Percentiles rank a stretch among this genome's conserved stretches.
Evolutionary conservation across 2,329 filamentous ascomycete species (phyloP).

Genomic region (Aureobasidium melanogenum): DNA sequence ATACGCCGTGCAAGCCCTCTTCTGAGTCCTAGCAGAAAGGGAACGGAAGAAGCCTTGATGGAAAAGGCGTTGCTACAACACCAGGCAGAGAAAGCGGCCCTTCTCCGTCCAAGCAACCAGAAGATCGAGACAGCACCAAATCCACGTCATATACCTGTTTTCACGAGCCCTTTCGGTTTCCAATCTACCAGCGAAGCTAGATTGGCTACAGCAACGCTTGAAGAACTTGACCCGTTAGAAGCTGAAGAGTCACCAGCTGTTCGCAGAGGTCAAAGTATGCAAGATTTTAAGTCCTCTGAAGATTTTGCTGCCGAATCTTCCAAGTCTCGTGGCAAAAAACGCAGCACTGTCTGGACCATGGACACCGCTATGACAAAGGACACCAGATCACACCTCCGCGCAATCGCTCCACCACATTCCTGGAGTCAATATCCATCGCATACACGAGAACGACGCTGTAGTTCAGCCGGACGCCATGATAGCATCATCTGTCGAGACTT

Average conservation of each 20-base stretch:
- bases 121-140: constrained; percentile 12
- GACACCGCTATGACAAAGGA: not conserved
- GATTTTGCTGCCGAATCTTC: not conserved
- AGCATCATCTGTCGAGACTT: constrained; percentile 35
- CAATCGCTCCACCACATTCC: constrained; percentile 23
- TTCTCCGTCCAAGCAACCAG: constrained; percentile 25
- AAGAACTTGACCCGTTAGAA: constrained; percentile 17
- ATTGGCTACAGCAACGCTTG: not conserved
- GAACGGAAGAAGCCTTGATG: constrained; percentile 20
- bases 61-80: constrained; percentile 25
- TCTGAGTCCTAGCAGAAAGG: not conserved
- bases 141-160: constrained; percentile 12
- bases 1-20: constrained; percentile 17
- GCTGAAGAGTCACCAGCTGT: not conserved
- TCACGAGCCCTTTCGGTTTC: constrained; percentile 15
- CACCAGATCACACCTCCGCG: not conserved
- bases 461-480: constrained; percentile 31
- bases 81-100: constrained; percentile 24
- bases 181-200: not conserved
- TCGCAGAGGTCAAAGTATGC: constrained; percentile 10
- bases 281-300: not conserved
- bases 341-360: not conserved
- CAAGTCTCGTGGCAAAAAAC: not conserved
- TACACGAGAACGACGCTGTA: constrained; percentile 32
- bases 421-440: constrained; percentile 41